Evolutionary conservation across 306 rosid species (phyloP).

Genomic region (Sechiopsis laciniata): DNA sequence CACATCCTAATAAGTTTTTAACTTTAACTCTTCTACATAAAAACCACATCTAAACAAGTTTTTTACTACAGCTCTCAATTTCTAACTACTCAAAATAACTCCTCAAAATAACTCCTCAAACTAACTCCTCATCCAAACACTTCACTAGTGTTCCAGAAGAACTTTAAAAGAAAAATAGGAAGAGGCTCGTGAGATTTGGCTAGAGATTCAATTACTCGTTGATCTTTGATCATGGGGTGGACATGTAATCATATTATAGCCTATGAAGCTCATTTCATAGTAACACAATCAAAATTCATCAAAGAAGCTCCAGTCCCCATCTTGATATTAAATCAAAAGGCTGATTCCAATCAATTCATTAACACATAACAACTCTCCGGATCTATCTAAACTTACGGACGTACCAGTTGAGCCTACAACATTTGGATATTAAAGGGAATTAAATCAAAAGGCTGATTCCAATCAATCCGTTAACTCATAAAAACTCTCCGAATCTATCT

Average conservation of each 20-base stretch:
- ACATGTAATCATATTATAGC: neutral
- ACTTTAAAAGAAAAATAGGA: neutral
- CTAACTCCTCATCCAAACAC: too few relatives aligned
- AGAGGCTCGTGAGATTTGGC: neutral
- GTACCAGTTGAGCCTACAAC: too few relatives aligned
- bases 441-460: too few relatives aligned
- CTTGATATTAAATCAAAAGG: neutral
- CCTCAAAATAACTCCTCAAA: too few relatives aligned
- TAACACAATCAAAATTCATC: neutral
- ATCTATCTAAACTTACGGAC: neutral
- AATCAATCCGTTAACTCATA: too few relatives aligned
- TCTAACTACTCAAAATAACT: too few relatives aligned
- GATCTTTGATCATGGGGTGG: neutral
- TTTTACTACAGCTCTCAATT: too few relatives aligned
- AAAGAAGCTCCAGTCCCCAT: neutral
- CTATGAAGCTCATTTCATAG: constrained; percentile 7
- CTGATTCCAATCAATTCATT: neutral
- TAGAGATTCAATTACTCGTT: neutral
- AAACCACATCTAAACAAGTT: too few relatives aligned
- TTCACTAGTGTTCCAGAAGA: neutral
- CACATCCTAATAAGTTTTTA: too few relatives aligned
- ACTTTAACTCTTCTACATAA: too few relatives aligned
- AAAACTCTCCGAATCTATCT: too few relatives aligned
- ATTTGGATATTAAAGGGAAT: too few relatives aligned
- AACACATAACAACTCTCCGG: neutral